Conservation (phyloP, 2,329 filamentous ascomycete genomes). For the Metarhizium brunneum region DNA sequence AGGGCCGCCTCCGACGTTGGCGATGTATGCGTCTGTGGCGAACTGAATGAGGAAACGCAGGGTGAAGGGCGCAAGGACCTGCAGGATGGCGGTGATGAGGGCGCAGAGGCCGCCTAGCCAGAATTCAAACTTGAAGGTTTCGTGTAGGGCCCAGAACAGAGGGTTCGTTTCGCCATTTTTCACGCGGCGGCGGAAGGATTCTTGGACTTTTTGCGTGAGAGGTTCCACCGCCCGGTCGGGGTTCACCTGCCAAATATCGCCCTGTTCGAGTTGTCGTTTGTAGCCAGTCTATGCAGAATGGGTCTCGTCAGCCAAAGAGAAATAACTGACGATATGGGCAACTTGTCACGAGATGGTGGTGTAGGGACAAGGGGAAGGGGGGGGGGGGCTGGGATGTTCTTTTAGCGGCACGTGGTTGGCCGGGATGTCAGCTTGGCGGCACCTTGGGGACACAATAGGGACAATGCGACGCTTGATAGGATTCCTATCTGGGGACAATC, state of each 20-base stretch:
- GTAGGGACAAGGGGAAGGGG: no score
- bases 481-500: no score
- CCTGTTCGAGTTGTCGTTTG: slow-evolving; percentile 68
- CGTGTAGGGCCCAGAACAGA: slow-evolving; percentile 71
- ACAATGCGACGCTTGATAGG: no score
- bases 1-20: slow-evolving; percentile 38
- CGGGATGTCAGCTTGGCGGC: no score
- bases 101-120: slow-evolving; percentile 74
- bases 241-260: slow-evolving; percentile 86
- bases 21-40: slow-evolving; percentile 67
- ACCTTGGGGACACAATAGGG: no score
- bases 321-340: no score
- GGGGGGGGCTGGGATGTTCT: no score
- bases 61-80: slow-evolving; percentile 77
- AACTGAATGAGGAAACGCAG: slow-evolving; percentile 83
- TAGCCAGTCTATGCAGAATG: slow-evolving; percentile 58
- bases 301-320: neutral
- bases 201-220: slow-evolving; percentile 56
- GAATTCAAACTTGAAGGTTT: slow-evolving; percentile 79
- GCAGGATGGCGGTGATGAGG: slow-evolving; percentile 61
- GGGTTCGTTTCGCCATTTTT: slow-evolving; percentile 62
- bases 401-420: no score
- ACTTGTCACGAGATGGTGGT: no score
- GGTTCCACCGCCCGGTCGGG: slow-evolving; percentile 65
- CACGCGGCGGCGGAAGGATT: slow-evolving; percentile 59